Conservation (phyloP, 805 yeast species). For the Wickerhamiella spandovensis region DNA sequence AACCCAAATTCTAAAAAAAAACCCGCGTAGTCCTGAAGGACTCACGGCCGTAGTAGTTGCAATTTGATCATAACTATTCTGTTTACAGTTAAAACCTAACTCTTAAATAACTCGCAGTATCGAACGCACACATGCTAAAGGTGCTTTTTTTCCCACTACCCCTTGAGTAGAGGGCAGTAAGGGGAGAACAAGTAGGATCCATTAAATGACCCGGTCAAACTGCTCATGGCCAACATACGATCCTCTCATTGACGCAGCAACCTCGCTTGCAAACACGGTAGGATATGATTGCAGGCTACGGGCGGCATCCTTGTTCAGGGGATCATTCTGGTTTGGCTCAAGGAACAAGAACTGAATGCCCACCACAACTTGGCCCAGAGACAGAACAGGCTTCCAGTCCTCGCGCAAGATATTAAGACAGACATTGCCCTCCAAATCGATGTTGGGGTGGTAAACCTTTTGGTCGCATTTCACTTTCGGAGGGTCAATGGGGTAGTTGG, state of each 20-base stretch:
- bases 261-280: slow-evolving; percentile 41
- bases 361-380: slow-evolving; percentile 63
- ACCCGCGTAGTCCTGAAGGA: slow-evolving; percentile 2
- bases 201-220: slow-evolving; percentile 45
- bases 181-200: neutral
- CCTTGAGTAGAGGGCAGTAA: too few relatives aligned
- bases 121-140: neutral
- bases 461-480: slow-evolving; percentile 67
- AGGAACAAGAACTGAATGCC: slow-evolving; percentile 76
- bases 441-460: slow-evolving; percentile 85
- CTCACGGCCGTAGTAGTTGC: neutral
- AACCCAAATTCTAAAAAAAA: neutral
- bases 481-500: slow-evolving; percentile 81
- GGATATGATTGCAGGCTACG: slow-evolving; percentile 32
- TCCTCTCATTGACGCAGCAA: slow-evolving; percentile 59
- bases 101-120: too few relatives aligned
- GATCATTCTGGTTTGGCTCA: slow-evolving; percentile 88
- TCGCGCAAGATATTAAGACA: slow-evolving; percentile 84
- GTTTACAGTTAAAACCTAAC: neutral
- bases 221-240: slow-evolving; percentile 39
- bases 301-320: slow-evolving; percentile 86
- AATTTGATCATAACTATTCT: neutral
- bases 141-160: neutral
- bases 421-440: slow-evolving; percentile 78
- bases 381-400: slow-evolving; percentile 92